These are phyloP conservation scores for Capsella rubella DNA, from an alignment of 441 rosid genomes.

Conservation along the genomic window DNA sequence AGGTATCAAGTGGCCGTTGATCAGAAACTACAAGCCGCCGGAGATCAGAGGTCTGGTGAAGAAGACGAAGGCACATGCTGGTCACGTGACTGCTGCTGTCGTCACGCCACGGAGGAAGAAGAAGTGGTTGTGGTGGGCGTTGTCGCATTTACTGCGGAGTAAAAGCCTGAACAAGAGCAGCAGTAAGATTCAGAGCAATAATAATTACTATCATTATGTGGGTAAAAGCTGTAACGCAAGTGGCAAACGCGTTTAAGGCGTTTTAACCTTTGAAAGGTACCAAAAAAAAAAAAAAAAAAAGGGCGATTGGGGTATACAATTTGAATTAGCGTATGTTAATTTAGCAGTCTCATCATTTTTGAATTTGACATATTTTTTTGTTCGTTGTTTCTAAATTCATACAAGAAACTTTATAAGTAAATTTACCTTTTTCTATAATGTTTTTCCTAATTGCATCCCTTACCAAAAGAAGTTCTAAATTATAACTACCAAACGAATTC, in stretches of 20 bases:
- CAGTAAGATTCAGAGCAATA: slow-evolving; percentile 38
- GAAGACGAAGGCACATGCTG: slow-evolving; percentile 44
- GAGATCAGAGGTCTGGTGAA: slow-evolving; percentile 55
- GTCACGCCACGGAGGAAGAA: slow-evolving; percentile 42
- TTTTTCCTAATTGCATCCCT: neutral
- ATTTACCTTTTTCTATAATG: neutral
- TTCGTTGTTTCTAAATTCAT: slow-evolving; percentile 8
- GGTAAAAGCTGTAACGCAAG: slow-evolving; percentile 37
- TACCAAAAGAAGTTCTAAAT: neutral
- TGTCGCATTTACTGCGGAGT: slow-evolving; percentile 36
- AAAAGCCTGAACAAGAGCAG: slow-evolving; percentile 18
- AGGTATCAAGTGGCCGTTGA: slow-evolving; percentile 72
- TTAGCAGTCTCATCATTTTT: slow-evolving; percentile 6
- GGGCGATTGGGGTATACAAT: slow-evolving; percentile 14
- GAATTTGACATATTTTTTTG: slow-evolving; percentile 6
- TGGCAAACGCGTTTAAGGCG: slow-evolving; percentile 34
- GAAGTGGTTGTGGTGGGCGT: slow-evolving; percentile 42
- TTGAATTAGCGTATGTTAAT: neutral
- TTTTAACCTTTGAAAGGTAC: neutral
- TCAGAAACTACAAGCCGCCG: slow-evolving; percentile 63
- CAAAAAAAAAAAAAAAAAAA: neutral
- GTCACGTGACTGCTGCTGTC: slow-evolving; percentile 44
- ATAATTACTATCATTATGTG: slow-evolving; percentile 39
- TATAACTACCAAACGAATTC: neutral
- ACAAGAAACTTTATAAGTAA: neutral